A percentile compares a stretch with the other conserved stretches of the same genome.
phyloP scores from a whole-genome alignment of 257 asterid genomes.

The Scutellaria barbata region DNA sequence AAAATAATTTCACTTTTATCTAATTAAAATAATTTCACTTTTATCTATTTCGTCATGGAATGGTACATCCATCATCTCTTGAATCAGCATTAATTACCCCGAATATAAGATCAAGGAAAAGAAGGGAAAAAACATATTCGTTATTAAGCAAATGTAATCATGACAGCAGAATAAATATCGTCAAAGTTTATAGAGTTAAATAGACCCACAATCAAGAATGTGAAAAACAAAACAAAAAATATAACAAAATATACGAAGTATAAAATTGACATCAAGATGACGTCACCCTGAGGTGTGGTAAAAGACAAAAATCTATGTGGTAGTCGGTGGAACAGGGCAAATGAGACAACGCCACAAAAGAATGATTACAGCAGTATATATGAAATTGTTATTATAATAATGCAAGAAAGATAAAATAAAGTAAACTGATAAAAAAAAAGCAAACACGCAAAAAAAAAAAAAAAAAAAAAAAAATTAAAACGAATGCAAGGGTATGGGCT shows the following conservation, averaged over 20 bases:
- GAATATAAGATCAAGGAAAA: too few relatives aligned
- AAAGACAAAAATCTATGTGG: conserved; percentile 32
- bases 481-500: conserved; percentile 3
- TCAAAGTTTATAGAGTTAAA: background rate
- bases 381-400: background rate
- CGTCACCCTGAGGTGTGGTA: conserved; percentile 29
- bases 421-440: background rate
- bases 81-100: too few relatives aligned
- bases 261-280: conserved; percentile 22
- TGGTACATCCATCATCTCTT: too few relatives aligned
- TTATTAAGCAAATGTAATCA: too few relatives aligned
- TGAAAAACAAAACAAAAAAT: background rate
- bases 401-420: background rate
- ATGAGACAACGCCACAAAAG: conserved; percentile 29
- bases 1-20: too few relatives aligned
- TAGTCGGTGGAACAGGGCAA: conserved; percentile 30
- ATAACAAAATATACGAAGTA: too few relatives aligned
- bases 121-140: too few relatives aligned
- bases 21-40: too few relatives aligned
- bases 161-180: too few relatives aligned
- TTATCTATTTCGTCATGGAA: too few relatives aligned
- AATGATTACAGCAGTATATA: conserved; percentile 13
- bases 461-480: too few relatives aligned
- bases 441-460: too few relatives aligned
- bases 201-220: background rate